A percentile compares a stretch with the other conserved stretches of the same genome.
phyloP scores from a whole-genome alignment of 2,329 filamentous ascomycete genomes.

The Fusarium subglutinans region DNA sequence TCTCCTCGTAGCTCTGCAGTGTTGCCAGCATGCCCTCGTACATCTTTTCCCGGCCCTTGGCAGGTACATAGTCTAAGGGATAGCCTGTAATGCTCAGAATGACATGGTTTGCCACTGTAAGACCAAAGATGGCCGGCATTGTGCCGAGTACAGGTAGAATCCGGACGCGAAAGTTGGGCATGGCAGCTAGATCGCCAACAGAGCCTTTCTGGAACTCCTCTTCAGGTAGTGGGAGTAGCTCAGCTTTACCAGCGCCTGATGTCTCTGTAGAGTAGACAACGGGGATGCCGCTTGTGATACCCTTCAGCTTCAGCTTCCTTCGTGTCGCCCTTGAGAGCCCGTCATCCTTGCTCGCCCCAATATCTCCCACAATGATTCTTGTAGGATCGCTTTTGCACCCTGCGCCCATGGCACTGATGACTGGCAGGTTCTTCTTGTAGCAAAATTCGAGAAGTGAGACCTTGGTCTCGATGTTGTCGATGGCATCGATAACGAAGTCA shows the following conservation, averaged over 20 bases:
- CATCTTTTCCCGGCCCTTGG: slow-evolving; percentile 88
- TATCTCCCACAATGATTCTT: slow-evolving; percentile 88
- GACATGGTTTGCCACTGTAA: slow-evolving; percentile 90
- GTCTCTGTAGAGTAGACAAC: slow-evolving; percentile 94
- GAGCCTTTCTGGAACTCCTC: slow-evolving; percentile 88
- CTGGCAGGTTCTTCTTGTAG: slow-evolving; percentile 76
- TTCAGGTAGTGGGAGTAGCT: slow-evolving; percentile 84
- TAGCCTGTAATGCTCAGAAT: slow-evolving; percentile 85
- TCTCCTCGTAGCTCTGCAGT: slow-evolving; percentile 82
- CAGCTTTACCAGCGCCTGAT: slow-evolving; percentile 88
- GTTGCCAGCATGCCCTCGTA: slow-evolving; percentile 84
- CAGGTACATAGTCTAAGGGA: slow-evolving; percentile 82
- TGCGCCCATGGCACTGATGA: slow-evolving; percentile 96
- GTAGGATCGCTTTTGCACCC: slow-evolving; percentile 92
- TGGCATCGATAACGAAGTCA: slow-evolving; percentile 94
- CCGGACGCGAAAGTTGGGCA: slow-evolving; percentile 93
- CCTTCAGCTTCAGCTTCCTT: slow-evolving; percentile 77
- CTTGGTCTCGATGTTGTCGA: slow-evolving; percentile 98
- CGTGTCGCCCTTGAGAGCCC: slow-evolving; percentile 86
- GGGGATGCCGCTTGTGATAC: slow-evolving; percentile 85
- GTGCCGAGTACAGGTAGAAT: slow-evolving; percentile 95
- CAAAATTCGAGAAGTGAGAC: slow-evolving; percentile 91
- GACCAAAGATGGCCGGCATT: slow-evolving; percentile 96
- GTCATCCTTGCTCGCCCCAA: slow-evolving; percentile 87
- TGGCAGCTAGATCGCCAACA: slow-evolving; percentile 85